Percentiles rank a stretch among this genome's conserved stretches.
Conservation (phyloP, 2,329 filamentous ascomycete genomes). For the Simplicillium sp. region DNA sequence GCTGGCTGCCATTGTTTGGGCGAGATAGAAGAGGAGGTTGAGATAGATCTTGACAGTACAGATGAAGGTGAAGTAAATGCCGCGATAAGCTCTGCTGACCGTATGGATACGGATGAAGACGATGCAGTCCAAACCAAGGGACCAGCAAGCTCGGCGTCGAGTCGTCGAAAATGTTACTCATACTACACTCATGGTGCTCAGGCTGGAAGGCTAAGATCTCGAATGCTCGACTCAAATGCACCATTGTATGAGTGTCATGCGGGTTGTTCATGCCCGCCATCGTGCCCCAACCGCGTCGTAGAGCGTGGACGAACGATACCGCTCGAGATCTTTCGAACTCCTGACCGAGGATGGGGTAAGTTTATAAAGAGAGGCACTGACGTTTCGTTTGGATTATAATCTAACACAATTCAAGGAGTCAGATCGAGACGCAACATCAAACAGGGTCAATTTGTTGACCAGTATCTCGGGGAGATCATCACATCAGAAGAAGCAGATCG, state of each 20-base stretch:
- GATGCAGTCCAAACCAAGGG: conserved; percentile 1
- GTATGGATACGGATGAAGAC: conserved; percentile 9
- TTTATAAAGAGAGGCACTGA: conserved; percentile 2
- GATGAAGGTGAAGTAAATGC: too few species aligned
- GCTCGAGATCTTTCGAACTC: conserved; percentile 69
- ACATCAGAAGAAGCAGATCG: conserved; percentile 53
- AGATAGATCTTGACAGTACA: too few species aligned
- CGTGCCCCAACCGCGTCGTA: conserved; percentile 68
- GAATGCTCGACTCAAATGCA: conserved; percentile 40
- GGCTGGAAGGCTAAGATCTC: conserved; percentile 41
- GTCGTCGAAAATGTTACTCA: conserved; percentile 39
- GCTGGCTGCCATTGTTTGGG: conserved; percentile 61
- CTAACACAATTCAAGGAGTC: conserved; percentile 44
- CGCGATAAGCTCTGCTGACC: too few species aligned
- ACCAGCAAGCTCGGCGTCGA: conserved; percentile 9
- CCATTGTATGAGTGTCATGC: conserved; percentile 77
- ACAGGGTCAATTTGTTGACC: conserved; percentile 70
- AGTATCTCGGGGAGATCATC: conserved; percentile 66
- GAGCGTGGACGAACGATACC: conserved; percentile 62
- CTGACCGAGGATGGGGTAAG: conserved; percentile 65
- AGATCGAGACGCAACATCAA: conserved; percentile 54
- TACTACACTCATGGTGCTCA: conserved; percentile 50
- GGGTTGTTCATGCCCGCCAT: conserved; percentile 52
- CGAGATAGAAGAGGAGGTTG: conserved; percentile 42
- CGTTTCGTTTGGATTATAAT: background rate